phyloP scores from a whole-genome alignment of 352 stramenopile species.

The Pythium pyrilobum region DNA sequence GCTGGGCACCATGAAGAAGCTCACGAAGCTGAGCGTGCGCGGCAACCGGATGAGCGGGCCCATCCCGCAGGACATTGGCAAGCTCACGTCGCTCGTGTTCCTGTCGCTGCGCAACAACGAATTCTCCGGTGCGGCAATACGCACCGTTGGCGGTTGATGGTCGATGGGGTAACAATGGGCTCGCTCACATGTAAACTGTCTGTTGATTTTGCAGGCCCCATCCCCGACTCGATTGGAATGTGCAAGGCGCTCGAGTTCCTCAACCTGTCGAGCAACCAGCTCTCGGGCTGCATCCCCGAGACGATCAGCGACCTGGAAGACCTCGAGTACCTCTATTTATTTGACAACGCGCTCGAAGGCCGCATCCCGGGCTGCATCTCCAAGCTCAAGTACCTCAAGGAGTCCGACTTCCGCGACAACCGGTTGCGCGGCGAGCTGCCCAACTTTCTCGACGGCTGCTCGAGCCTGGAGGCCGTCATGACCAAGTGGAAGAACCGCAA shows the following conservation, averaged over 20 bases:
- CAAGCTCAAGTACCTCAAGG: conserved; percentile 72
- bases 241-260: conserved; percentile 83
- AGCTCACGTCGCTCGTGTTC: conserved; percentile 66
- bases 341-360: conserved; percentile 78
- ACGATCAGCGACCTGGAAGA: conserved; percentile 65
- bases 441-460: conserved; percentile 78
- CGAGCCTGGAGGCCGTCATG: conserved; percentile 71
- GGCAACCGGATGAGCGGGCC: conserved; percentile 70
- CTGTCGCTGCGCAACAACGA: conserved; percentile 85
- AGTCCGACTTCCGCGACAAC: conserved; percentile 79
- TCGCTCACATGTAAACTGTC: too few relatives aligned
- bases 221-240: conserved; percentile 58
- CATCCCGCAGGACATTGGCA: conserved; percentile 61
- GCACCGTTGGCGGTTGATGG: too few relatives aligned
- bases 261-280: conserved; percentile 79
- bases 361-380: conserved; percentile 58
- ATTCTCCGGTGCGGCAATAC: conserved; percentile 38
- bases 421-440: conserved; percentile 64
- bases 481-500: conserved; percentile 84
- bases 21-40: conserved; percentile 66
- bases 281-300: conserved; percentile 65
- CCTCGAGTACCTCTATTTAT: conserved; percentile 83
- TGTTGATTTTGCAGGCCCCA: conserved; percentile 24
- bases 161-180: too few relatives aligned
- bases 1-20: conserved; percentile 49